Percentiles rank a stretch among this genome's conserved stretches.
Conservation (phyloP, 768 basidiomycete genomes). For the Chiua virens region DNA sequence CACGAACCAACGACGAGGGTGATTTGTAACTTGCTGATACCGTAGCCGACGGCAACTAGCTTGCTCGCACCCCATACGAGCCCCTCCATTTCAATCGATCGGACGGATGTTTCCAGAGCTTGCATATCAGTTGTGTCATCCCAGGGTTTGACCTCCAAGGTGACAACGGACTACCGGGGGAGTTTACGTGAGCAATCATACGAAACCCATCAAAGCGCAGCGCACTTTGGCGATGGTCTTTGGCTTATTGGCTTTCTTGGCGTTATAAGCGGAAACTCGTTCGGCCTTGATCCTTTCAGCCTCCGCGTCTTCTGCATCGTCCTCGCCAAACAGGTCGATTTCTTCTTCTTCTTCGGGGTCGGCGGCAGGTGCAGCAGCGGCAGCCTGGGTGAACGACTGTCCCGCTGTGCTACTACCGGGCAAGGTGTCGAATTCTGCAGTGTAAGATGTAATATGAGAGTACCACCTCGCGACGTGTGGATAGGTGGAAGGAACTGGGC, state of each 20-base stretch:
- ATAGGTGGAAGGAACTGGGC: conserved; percentile 61
- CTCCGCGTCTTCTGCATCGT: conserved; percentile 81
- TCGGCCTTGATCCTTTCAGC: conserved; percentile 87
- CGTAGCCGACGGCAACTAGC: conserved; percentile 89
- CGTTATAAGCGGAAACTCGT: conserved; percentile 91
- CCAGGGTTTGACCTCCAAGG: conserved; percentile 98
- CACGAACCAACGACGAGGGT: conserved; percentile 57
- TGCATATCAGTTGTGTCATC: conserved; percentile 99
- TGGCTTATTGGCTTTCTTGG: conserved; percentile 88
- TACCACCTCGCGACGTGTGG: conserved; percentile 91
- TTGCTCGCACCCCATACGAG: conserved; percentile 96
- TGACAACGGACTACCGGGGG: conserved; percentile 87
- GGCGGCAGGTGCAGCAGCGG: conserved; percentile 44
- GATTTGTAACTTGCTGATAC: conserved; percentile 89
- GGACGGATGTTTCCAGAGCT: conserved; percentile 77
- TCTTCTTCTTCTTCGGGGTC: conserved; percentile 57
- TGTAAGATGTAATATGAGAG: conserved; percentile 88
- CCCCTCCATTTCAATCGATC: conserved; percentile 85
- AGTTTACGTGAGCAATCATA: conserved; percentile 11
- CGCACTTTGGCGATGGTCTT: conserved; percentile 85
- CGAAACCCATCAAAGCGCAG: conserved; percentile 2
- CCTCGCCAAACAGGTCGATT: conserved; percentile 88
- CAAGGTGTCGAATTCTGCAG: conserved; percentile 72
- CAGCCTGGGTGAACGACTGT: conserved; percentile 63
- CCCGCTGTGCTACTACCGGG: conserved; percentile 85